phyloP scores from a whole-genome alignment of 2,329 filamentous ascomycete species.

The Botrytis aclada region DNA sequence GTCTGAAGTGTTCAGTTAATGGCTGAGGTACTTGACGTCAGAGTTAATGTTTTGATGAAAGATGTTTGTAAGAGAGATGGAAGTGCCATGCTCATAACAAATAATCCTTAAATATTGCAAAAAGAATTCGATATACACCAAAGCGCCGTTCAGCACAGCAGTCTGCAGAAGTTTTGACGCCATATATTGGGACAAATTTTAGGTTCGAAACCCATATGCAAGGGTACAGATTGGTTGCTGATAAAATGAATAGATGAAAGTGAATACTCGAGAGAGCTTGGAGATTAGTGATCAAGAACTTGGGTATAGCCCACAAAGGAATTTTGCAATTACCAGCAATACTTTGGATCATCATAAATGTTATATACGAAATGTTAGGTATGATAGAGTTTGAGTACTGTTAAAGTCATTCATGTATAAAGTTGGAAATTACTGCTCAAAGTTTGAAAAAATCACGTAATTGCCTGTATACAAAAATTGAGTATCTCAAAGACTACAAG shows the following conservation, averaged over 20 bases:
- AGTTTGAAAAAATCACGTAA: neutral
- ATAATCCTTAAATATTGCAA: neutral
- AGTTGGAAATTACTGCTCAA: neutral
- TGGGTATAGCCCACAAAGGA: neutral
- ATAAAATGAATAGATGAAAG: neutral
- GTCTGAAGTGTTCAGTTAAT: neutral
- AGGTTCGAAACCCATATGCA: neutral
- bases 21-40: neutral
- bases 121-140: neutral
- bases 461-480: neutral
- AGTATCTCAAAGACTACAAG: neutral
- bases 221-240: neutral
- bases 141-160: neutral
- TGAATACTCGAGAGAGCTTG: neutral
- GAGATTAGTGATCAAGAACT: neutral
- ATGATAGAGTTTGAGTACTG: too few relatives aligned
- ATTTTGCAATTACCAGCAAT: neutral
- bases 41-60: neutral
- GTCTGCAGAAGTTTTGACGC: neutral
- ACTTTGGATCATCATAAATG: neutral
- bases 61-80: neutral
- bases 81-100: too few relatives aligned
- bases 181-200: accelerated
- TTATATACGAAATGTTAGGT: too few relatives aligned
- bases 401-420: too few relatives aligned